Evolutionary conservation across 345 rosid genomes (phyloP).

Genomic region (Hibiscus tridactylites): DNA sequence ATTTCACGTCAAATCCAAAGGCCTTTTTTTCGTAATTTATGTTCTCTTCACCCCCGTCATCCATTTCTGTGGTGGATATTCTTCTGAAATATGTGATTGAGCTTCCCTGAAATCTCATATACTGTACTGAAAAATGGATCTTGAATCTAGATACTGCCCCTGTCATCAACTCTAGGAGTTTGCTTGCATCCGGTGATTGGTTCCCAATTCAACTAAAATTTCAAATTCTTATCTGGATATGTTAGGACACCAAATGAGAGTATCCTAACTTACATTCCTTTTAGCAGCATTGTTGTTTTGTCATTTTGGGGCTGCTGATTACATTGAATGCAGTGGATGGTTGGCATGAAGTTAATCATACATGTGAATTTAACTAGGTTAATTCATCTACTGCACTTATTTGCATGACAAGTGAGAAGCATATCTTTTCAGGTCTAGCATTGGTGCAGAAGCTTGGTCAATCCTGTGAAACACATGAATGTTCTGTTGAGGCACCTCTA

Average conservation of each 20-base stretch:
- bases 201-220: too few relatives aligned
- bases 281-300: not conserved
- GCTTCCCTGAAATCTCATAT: too few relatives aligned
- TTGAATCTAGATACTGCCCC: too few relatives aligned
- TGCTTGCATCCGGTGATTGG: too few relatives aligned
- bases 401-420: not conserved
- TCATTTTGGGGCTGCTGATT: not conserved
- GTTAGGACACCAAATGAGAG: not conserved
- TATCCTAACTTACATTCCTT: not conserved
- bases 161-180: too few relatives aligned
- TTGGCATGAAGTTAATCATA: too few relatives aligned
- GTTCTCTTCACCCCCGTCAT: not conserved
- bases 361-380: too few relatives aligned
- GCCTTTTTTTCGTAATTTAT: not conserved
- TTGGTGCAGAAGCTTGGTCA: conserved; percentile 53
- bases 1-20: not conserved
- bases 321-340: too few relatives aligned
- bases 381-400: not conserved
- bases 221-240: not conserved
- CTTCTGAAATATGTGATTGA: too few relatives aligned
- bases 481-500: conserved; percentile 48
- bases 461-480: conserved; percentile 33
- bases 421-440: conserved; percentile 63
- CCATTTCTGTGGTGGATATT: too few relatives aligned
- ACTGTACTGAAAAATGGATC: too few relatives aligned